Evolutionary conservation across 192 early-diverging fungal genomes (phyloP), one percentile per base, ranked within the genome.

Genomic region (Dissophora globulifera): DNA sequence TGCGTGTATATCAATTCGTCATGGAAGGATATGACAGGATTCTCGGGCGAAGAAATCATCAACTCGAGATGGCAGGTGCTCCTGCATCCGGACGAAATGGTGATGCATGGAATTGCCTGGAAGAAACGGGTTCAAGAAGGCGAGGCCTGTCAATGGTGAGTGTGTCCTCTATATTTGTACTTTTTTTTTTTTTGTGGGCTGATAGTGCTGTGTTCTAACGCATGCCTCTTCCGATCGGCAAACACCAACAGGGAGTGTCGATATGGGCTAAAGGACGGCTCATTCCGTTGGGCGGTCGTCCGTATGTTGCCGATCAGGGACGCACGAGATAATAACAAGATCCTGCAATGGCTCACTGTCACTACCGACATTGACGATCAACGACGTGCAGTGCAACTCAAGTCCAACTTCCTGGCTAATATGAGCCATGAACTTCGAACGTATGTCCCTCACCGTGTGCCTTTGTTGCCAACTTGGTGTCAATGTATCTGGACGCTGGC

Each of bases 391-490:
- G 81, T 80, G 13, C 76, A 79, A 56, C 64, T 82, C 5, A 84
- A 84, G 42, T 76, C 83, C 33, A 79, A 84, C 78, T 93, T 93
- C 62, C 78, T 93, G 49, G 90, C 92, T 8, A 92, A 88, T 50
- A 90, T 92, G 85, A 88, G 87, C 23, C 93, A 94, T 59, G 93
- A 94, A 62, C 79, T 91, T 49, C 88, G 91, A 20, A 93, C 92
- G 61, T 71, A 71, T 23, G 68, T 53, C 22, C n/a, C n/a, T n/a
- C n/a, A n/a, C n/a, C n/a, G n/a, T n/a, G n/a, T n/a, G 2, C 1
- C 17, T 20, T 43, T n/a, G 4, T 45, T 45, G 43, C 17, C 43
- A n/a, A n/a, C n/a, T n/a, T n/a, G n/a, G n/a, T n/a, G n/a, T n/a
- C n/a, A n/a, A n/a, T n/a, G n/a, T n/a, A n/a, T n/a, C n/a, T n/a